A percentile compares a stretch with the other conserved stretches of the same genome.
These are phyloP conservation scores for Tetratostichococcus sp. DNA, from an alignment of 139 green algal genomes.

Conservation along the genomic window DNA sequence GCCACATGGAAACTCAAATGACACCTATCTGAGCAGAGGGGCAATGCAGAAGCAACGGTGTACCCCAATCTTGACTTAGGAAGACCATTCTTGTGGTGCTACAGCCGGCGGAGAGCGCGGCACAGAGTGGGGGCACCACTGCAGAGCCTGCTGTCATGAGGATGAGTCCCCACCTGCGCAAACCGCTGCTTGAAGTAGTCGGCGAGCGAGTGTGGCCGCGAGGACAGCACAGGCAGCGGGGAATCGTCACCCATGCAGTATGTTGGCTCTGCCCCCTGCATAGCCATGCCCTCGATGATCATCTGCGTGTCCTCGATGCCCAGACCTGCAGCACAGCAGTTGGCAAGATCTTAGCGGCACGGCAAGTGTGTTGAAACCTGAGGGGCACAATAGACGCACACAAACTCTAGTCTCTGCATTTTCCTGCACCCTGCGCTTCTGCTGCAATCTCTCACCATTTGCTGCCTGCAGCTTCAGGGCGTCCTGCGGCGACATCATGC, in stretches of 20 bases:
- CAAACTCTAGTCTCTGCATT: too few relatives aligned
- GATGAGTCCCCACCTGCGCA: conserved; percentile 64
- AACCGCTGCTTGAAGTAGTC: conserved; percentile 99
- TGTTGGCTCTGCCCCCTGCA: conserved; percentile 87
- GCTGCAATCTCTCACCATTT: conserved; percentile 9
- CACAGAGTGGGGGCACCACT: too few relatives aligned
- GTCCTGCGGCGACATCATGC: conserved; percentile 19
- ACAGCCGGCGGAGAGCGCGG: too few relatives aligned
- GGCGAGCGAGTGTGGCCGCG: conserved; percentile 85
- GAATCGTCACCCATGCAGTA: conserved; percentile 99
- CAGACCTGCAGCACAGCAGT: conserved; percentile 54
- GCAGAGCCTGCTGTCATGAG: neutral
- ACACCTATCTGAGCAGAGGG: too few relatives aligned
- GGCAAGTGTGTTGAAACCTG: too few relatives aligned
- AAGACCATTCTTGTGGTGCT: too few relatives aligned
- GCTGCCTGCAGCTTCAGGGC: conserved; percentile 26
- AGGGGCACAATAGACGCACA: too few relatives aligned
- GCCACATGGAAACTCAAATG: too few relatives aligned
- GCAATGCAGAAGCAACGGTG: too few relatives aligned
- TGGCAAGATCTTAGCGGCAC: too few relatives aligned
- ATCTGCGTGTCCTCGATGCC: conserved; percentile 91
- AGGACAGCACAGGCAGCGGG: conserved; percentile 89
- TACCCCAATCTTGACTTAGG: too few relatives aligned
- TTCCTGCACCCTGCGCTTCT: too few relatives aligned
- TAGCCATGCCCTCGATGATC: conserved; percentile 95